A percentile compares a stretch with the other conserved stretches of the same genome.
These are phyloP conservation scores for Phytopythium aichiense DNA, from an alignment of 352 stramenopile genomes.

Conservation along the genomic window DNA sequence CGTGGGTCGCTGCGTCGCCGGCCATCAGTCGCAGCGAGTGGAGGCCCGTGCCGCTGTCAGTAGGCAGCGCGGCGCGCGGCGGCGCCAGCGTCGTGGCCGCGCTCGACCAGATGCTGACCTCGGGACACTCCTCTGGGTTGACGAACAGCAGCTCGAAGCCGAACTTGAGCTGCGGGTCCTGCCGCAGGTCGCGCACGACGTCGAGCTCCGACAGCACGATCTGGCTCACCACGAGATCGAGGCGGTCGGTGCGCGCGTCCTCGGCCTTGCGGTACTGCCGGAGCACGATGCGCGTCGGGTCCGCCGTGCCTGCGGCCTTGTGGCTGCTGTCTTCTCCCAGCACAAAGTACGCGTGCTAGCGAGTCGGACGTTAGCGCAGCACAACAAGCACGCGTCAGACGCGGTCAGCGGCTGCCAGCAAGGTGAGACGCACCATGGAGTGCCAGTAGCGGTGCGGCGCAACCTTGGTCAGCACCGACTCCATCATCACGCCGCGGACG, in stretches of 20 bases:
- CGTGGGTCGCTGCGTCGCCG: conserved; percentile 22
- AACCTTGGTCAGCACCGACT: conserved; percentile 53
- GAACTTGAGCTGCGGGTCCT: conserved; percentile 38
- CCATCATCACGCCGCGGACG: conserved; percentile 23
- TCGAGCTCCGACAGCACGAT: conserved; percentile 49
- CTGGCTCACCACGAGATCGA: conserved; percentile 30
- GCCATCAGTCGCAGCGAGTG: conserved; percentile 40
- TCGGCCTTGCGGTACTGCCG: conserved; percentile 43
- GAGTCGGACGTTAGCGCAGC: conserved; percentile 6
- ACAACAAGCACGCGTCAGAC: neutral
- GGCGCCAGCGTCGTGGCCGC: neutral
- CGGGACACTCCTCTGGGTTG: conserved; percentile 11
- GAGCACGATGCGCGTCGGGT: conserved; percentile 26
- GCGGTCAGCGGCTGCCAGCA: neutral
- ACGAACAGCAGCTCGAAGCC: conserved; percentile 47
- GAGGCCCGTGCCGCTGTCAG: conserved; percentile 1
- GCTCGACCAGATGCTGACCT: conserved; percentile 11
- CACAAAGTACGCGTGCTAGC: conserved; percentile 49
- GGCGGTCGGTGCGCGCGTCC: conserved; percentile 15
- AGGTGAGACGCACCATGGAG: conserved; percentile 24
- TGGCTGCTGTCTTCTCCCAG: conserved; percentile 29
- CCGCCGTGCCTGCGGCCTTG: neutral
- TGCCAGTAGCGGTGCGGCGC: conserved; percentile 54
- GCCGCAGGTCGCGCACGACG: conserved; percentile 43
- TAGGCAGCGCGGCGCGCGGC: neutral